Evolutionary conservation across 2,329 filamentous ascomycete genomes (phyloP), one percentile per base, ranked within the genome.

Genomic region (Neonectria sp.): DNA sequence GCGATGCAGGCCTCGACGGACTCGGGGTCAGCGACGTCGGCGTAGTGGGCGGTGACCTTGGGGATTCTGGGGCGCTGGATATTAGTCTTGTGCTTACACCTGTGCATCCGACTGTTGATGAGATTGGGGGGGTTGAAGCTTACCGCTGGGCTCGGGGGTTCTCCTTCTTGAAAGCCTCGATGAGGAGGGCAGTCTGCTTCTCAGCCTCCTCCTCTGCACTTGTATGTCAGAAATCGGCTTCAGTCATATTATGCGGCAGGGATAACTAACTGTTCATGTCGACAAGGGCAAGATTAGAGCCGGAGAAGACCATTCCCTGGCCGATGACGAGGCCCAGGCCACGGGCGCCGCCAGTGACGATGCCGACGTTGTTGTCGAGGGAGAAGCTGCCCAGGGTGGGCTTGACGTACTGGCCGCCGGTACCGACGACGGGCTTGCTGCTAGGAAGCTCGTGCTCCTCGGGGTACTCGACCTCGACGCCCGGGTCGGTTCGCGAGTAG

Each of bases 321-420:
- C 92, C 93, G 93, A 98, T 98, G 74, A 97, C 95, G 68, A 98
- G 85, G 45, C 95, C 95, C 65, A 98, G 82, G 8, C 95, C 95
- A 78, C 95, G 88, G 29, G 95, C 95, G 78, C 95, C 95, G 59
- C 95, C 95, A 1, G 95, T 98, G 45, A 98, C 93, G 46, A 98
- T 86, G 53, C 90, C 94, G 9, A 95, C 93, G 77, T 91, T 92
- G 68, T 91, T 93, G 79, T 97, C 92, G 37, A 98, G 88, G 9
- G 94, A 95, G 84, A 98, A 98, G 49, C 90, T 90, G 37, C 93
- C 91, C 31, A 98, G 88, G 0, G 95, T 97, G 29, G 94, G 91
- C 85, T 94, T 95, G 82, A 93, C 92, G 77, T 96, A 93, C 77
- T 91, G 88, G 21, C 93, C 94, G 68, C 93, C 93, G 58, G 93